Evolutionary conservation across 805 yeast species (phyloP).

Genomic region (Candida bentonensis): DNA sequence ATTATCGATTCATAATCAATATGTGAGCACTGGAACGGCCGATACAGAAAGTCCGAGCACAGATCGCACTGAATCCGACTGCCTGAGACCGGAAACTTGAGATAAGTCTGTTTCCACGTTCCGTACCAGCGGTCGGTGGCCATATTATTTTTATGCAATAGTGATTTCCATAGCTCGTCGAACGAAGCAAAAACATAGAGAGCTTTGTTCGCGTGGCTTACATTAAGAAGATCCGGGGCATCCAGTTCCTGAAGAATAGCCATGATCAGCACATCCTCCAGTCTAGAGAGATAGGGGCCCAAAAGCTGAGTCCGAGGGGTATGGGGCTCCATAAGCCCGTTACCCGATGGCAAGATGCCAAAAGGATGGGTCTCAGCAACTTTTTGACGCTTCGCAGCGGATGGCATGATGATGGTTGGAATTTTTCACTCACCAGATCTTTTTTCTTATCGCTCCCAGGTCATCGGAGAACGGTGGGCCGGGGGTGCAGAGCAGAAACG

Average conservation of each 20-base stretch:
- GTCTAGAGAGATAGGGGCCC: conserved; percentile 23
- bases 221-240: conserved; percentile 34
- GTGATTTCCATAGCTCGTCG: conserved; percentile 70
- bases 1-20: conserved; percentile 43
- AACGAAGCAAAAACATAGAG: conserved; percentile 59
- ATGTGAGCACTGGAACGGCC: conserved; percentile 74
- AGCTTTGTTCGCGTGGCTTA: conserved; percentile 50
- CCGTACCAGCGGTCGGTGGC: conserved; percentile 48
- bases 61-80: conserved; percentile 22
- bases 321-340: conserved; percentile 30
- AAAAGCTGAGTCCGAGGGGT: conserved; percentile 7
- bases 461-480: too few species aligned
- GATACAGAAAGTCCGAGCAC: conserved; percentile 64
- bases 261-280: conserved; percentile 54
- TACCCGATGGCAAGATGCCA: conserved; percentile 66
- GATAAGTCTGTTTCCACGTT: conserved; percentile 59
- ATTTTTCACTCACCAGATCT: too few species aligned
- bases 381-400: background rate
- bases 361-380: conserved; percentile 45
- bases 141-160: conserved; percentile 29
- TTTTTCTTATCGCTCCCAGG: too few species aligned
- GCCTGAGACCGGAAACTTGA: conserved; percentile 16
- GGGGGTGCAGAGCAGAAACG: too few species aligned
- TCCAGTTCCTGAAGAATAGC: conserved; percentile 36
- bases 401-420: too few species aligned